phyloP scores from a whole-genome alignment of 441 rosid genomes.

The Erodium texanum region DNA sequence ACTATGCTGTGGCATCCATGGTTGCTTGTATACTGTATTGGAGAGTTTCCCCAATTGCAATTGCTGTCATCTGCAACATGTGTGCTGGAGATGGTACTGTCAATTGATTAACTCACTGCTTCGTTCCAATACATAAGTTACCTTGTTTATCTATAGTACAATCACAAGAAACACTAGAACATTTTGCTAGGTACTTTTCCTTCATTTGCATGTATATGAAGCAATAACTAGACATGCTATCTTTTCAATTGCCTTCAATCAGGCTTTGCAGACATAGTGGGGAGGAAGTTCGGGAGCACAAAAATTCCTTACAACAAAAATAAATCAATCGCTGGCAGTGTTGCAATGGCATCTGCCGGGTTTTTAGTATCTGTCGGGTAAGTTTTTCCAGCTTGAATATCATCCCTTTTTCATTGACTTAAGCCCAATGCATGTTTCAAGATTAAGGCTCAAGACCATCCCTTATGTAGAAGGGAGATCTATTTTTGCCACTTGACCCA shows the following conservation, averaged over 20 bases:
- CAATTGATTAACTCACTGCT: constrained; percentile 1
- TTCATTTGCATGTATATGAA: neutral
- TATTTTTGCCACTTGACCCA: too few relatives aligned
- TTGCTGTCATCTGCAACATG: constrained; percentile 70
- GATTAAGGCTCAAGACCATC: too few relatives aligned
- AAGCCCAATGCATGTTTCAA: neutral
- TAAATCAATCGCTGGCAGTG: constrained; percentile 69
- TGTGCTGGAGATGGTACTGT: constrained; percentile 86
- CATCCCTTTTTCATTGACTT: neutral
- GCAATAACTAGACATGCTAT: neutral
- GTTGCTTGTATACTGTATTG: constrained; percentile 49
- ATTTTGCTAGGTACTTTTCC: neutral
- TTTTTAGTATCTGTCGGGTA: constrained; percentile 58
- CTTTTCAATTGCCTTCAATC: constrained; percentile 11
- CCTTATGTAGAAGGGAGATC: too few relatives aligned
- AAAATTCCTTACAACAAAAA: constrained; percentile 66
- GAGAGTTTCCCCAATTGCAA: constrained; percentile 65
- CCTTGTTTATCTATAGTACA: neutral
- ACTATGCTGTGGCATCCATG: constrained; percentile 53
- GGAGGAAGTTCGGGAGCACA: constrained; percentile 48
- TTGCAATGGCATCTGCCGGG: constrained; percentile 59
- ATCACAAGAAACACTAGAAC: neutral
- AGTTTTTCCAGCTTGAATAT: constrained; percentile 7
- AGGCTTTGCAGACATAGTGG: constrained; percentile 81
- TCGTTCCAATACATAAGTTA: neutral